phyloP scores from a whole-genome alignment of 129 eudicot genomes.

The Silybum marianum region DNA sequence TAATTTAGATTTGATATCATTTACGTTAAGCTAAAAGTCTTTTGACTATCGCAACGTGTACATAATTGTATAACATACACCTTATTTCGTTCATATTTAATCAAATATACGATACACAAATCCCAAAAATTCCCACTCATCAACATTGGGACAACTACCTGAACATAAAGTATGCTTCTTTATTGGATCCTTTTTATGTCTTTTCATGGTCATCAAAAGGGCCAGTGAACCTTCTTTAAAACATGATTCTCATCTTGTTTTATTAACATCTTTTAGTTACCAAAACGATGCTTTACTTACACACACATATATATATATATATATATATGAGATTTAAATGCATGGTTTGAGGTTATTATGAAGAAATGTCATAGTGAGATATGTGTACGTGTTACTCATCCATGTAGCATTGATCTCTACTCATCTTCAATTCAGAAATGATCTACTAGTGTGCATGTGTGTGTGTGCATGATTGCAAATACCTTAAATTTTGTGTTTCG shows the following conservation, averaged over 20 bases:
- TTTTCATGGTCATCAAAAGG: constrained; percentile 15
- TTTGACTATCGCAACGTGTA: background rate
- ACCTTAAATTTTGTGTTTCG: too few relatives aligned
- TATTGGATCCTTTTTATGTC: constrained; percentile 36
- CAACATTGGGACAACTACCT: constrained; percentile 9
- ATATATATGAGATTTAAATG: background rate
- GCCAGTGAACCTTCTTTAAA: background rate
- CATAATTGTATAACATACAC: background rate
- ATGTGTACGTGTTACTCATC: background rate
- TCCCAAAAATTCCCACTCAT: background rate
- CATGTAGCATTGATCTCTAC: background rate
- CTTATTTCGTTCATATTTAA: background rate
- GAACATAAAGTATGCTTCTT: constrained; percentile 20
- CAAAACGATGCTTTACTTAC: background rate
- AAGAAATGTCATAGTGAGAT: background rate
- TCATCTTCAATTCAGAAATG: background rate
- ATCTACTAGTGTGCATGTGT: too few relatives aligned
- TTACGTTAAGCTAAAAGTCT: background rate
- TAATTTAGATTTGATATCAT: background rate
- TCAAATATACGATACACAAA: background rate
- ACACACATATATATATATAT: background rate
- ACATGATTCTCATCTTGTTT: background rate
- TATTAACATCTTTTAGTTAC: background rate
- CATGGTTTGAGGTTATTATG: background rate
- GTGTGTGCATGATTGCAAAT: too few relatives aligned